Evolutionary conservation across 805 yeast genomes (phyloP), one percentile per base, ranked within the genome.

Genomic region (Yarrowia porcina): DNA sequence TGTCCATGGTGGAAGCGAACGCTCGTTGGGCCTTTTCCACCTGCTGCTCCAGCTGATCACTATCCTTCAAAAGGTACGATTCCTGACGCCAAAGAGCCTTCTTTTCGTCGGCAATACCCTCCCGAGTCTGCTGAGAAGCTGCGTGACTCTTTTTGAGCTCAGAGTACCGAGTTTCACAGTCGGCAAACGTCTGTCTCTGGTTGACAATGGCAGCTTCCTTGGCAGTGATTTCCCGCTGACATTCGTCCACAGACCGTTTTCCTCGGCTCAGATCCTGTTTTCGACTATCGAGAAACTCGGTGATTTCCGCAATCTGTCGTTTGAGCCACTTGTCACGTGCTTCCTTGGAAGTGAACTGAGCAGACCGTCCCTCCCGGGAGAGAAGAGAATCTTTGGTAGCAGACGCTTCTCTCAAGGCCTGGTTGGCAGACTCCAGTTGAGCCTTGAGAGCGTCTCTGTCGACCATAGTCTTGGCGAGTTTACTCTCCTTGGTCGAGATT

Each of bases 81-180:
- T 90, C 94, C 21, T 86, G 85, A 69, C 97, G 82, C 96, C 96
- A 90, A 11, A 87, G 74, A 9, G 74, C 75, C 70, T 88, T 90
- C 68, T 96, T 82, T 65, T 83, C 80, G 68, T 90, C 96, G 12
- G 82, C 79, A 27, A 83, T 77, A 2, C 70, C 73, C 38, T 68
- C 72, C 5, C 71, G 68, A 17, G 45, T 47, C 20, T 36, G 61
- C 38, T 63, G 61, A 9, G 67, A 68, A 4, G 52, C 66, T 1
- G 65, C 44, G 8, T 39, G 61, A 21, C 30, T 20, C 3, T 17
- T n/a, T 8, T 41, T 56, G 30, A 56, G 49, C 27, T 65, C 63
- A 8, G 63, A 61, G 15, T 44, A 32, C 11, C 44, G 39, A 6
- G 42, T 11, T 12, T 59, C 54, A n/a, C 39, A 12, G 15, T 42